Base-by-base conservation (phyloP, 192 early-diverging fungal species). In the Coemansia sp. region DNA sequence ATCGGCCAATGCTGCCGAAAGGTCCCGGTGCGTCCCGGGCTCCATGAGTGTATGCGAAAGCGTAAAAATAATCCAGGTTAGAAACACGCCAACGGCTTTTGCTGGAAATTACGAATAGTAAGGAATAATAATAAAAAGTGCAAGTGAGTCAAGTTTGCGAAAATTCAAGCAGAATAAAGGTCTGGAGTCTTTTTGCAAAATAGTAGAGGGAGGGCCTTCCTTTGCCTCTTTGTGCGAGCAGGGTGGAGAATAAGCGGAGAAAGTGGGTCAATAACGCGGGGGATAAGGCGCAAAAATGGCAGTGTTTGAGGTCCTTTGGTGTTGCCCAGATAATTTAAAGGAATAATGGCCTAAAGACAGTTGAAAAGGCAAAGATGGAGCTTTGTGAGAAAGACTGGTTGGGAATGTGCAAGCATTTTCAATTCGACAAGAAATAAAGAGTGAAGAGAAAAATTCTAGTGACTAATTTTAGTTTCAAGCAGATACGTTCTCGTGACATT, bases 21-120 rank as follows among this genome's bases (percentile, higher is more conserved):
- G 41, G 39, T 50, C 62, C 62, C 52, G 16, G 62, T 39, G 37
- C 51, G 37, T 53, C 4, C 50, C 53, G 62, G 52, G 52, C 62
- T 64, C 62, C 52, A 64, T 55, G 7, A 19, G 48, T 61, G 26
- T 61, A 25, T 59, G 26, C 14, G 41, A 3, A 16, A 45, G 14
- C 41, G 41, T 16, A 45, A 45, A 45, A 16, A 45, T 45, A 45
- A n/a, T 12, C 41, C 41, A 45, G 14, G 41, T 16, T 45, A 45
- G 41, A 45, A 45, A 45, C 16, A 8, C 31, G 31, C 31, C 31
- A 35, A 35, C 6, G 7, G 31, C 31, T 16, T 16, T 45, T 45
- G 41, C 17, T n/a, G 27, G 27, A 57, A 57, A 57, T 57, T 55
- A 23, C 21, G 7, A 7, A 23, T 16, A 55, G 31, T 21, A 55